Conservation (phyloP, 805 yeast species). For the Yarrowia sp. region DNA sequence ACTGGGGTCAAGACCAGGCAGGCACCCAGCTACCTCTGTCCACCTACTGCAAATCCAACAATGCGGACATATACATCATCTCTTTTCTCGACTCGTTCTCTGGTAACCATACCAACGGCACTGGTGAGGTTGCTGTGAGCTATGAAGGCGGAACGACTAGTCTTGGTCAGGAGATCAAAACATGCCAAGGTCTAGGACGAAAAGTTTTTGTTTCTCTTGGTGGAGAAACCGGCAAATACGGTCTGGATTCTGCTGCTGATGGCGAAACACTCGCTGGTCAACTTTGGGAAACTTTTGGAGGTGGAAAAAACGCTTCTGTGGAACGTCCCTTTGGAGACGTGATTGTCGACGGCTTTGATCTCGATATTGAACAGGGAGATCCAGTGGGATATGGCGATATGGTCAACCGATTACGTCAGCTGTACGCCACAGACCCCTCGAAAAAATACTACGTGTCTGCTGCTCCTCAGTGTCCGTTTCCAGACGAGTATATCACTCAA, state of each 20-base stretch:
- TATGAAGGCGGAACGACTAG: background rate
- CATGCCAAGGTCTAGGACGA: constrained; percentile 82
- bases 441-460: constrained; percentile 79
- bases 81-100: constrained; percentile 70
- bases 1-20: constrained; percentile 85
- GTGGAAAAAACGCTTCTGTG: constrained; percentile 53
- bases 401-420: constrained; percentile 57
- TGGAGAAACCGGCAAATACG: constrained; percentile 69
- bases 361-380: constrained; percentile 68
- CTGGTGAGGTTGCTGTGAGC: constrained; percentile 24
- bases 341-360: constrained; percentile 83
- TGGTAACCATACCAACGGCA: constrained; percentile 44
- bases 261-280: constrained; percentile 66
- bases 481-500: constrained; percentile 74
- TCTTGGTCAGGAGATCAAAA: constrained; percentile 67
- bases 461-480: constrained; percentile 91
- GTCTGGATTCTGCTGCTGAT: constrained; percentile 57
- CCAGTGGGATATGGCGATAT: constrained; percentile 72
- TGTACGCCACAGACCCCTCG: constrained; percentile 55
- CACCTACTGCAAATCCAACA: constrained; percentile 69
- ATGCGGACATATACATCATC: constrained; percentile 66
- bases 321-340: constrained; percentile 70
- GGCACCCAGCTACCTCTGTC: constrained; percentile 58
- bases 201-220: constrained; percentile 79
- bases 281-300: constrained; percentile 63